Percentiles rank a stretch among this genome's conserved stretches.
phyloP scores from a whole-genome alignment of 208 protist genomes.

The Acanthamoeba royreba region DNA sequence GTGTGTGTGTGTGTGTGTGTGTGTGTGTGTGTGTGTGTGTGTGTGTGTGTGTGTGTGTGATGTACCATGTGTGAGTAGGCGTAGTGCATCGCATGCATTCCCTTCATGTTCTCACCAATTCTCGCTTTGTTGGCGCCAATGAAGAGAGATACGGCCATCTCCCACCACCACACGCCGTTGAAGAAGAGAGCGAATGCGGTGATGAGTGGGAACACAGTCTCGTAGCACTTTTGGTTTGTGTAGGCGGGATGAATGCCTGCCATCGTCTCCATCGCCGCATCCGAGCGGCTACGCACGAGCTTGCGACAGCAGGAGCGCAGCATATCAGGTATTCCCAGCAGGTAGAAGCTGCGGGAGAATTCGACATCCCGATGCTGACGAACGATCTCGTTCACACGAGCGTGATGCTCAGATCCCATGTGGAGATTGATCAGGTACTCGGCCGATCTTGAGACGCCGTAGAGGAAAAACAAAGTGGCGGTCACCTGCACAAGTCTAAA shows the following conservation, averaged over 20 bases:
- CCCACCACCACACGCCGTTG: slow-evolving; percentile 46
- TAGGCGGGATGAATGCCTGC: slow-evolving; percentile 7
- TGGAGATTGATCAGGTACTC: slow-evolving; percentile 16
- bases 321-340: not conserved
- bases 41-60: too few relatives aligned
- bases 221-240: slow-evolving; percentile 24
- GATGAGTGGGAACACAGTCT: not conserved
- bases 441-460: not conserved
- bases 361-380: not conserved
- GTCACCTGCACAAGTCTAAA: not conserved
- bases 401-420: not conserved
- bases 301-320: not conserved
- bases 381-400: not conserved
- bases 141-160: slow-evolving; percentile 33
- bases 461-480: not conserved
- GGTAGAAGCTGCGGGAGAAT: not conserved
- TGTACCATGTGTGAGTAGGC: slow-evolving; percentile 40
- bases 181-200: slow-evolving; percentile 17
- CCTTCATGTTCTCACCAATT: not conserved
- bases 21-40: too few relatives aligned
- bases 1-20: too few relatives aligned
- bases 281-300: not conserved
- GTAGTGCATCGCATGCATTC: not conserved
- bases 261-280: not conserved
- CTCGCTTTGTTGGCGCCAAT: not conserved